A percentile compares a stretch with the other conserved stretches of the same genome.
Evolutionary conservation across 352 stramenopile genomes (phyloP).

Genomic region (Pythium grandisporangium): DNA sequence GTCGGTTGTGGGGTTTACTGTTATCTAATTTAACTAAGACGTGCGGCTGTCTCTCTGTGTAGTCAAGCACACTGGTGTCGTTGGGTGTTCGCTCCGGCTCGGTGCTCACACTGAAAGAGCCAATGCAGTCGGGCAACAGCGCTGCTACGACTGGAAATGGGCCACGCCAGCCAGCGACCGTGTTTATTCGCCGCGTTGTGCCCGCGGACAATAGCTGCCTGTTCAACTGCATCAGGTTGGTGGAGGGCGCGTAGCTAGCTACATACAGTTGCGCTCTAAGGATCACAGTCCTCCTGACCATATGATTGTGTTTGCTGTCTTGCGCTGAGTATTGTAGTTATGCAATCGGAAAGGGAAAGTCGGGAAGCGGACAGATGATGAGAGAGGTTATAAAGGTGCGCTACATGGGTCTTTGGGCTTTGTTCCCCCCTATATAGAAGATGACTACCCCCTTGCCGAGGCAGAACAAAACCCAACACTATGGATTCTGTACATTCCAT

Average conservation of each 20-base stretch:
- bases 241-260: too few species aligned
- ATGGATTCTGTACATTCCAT: not conserved
- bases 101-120: conserved; percentile 64
- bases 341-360: conserved; percentile 50
- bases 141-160: conserved; percentile 1
- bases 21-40: too few species aligned
- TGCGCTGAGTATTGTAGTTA: conserved; percentile 19
- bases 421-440: too few species aligned
- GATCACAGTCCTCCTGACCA: not conserved
- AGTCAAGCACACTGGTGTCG: conserved; percentile 34
- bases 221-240: conserved; percentile 78
- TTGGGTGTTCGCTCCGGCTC: conserved; percentile 59
- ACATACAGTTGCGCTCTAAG: too few species aligned
- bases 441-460: too few species aligned
- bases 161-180: conserved; percentile 16
- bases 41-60: not conserved
- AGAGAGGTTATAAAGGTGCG: conserved; percentile 49
- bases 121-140: conserved; percentile 12
- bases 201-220: conserved; percentile 83
- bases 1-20: not conserved
- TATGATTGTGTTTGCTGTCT: not conserved
- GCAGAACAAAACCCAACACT: too few species aligned
- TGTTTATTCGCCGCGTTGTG: conserved; percentile 68
- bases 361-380: conserved; percentile 50
- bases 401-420: too few species aligned